These are phyloP conservation scores for Nyssa sinensis DNA, from an alignment of 148 eudicot species.

Conservation along the genomic window DNA sequence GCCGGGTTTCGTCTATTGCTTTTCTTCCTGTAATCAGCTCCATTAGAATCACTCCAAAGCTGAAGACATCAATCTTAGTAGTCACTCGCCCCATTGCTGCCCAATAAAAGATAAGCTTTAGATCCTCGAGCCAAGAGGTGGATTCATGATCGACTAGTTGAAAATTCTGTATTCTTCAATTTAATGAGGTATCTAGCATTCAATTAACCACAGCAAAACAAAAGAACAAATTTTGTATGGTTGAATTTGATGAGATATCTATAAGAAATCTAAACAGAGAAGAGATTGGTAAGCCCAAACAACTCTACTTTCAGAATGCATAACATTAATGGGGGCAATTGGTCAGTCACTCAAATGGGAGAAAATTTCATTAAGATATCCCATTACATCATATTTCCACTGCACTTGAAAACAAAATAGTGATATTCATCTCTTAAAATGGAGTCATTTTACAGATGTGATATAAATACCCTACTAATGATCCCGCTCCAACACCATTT, in stretches of 20 bases:
- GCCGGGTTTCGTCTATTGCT: constrained; percentile 50
- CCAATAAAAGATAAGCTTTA: neutral
- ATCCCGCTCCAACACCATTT: neutral
- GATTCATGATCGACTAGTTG: neutral
- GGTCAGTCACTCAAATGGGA: neutral
- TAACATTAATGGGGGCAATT: neutral
- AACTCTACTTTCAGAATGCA: neutral
- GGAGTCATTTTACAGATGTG: neutral
- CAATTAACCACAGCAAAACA: neutral
- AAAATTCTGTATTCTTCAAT: neutral
- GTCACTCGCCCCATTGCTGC: constrained; percentile 77
- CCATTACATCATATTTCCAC: neutral
- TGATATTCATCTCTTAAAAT: neutral
- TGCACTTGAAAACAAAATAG: neutral
- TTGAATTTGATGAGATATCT: neutral
- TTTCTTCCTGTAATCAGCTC: constrained; percentile 63
- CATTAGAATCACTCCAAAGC: constrained; percentile 66
- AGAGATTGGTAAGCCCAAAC: no score
- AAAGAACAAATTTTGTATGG: neutral
- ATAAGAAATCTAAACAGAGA: neutral
- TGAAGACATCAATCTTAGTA: constrained; percentile 69
- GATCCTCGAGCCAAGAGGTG: neutral
- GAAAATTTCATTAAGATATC: neutral
- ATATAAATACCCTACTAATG: neutral
- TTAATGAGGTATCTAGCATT: neutral